These are phyloP conservation scores for Albizia julibrissin DNA, from an alignment of 306 rosid genomes.

Conservation along the genomic window DNA sequence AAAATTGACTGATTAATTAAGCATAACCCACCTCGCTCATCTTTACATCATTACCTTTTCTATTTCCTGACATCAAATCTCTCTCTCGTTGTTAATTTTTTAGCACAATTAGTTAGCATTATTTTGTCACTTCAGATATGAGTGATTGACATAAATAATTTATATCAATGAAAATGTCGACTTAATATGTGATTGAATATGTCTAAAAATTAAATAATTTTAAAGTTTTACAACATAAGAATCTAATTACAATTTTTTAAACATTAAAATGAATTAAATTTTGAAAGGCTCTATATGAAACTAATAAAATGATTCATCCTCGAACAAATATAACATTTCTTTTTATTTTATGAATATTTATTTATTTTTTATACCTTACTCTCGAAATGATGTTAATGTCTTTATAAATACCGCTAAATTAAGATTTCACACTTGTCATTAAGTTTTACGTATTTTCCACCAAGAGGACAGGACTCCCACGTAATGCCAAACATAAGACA, in stretches of 20 bases:
- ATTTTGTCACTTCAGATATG: not conserved
- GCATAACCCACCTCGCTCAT: not conserved
- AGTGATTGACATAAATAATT: not conserved
- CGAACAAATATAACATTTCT: too few species aligned
- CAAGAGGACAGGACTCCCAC: not conserved
- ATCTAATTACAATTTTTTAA: not conserved
- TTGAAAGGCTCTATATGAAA: not conserved
- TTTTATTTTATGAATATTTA: too few species aligned
- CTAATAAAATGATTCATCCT: too few species aligned
- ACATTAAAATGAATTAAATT: too few species aligned
- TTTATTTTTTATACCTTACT: not conserved
- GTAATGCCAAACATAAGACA: not conserved
- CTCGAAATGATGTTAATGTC: not conserved
- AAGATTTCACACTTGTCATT: not conserved
- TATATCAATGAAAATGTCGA: not conserved
- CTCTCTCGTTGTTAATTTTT: not conserved
- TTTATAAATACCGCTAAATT: not conserved
- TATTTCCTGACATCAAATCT: not conserved
- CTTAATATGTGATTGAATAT: not conserved
- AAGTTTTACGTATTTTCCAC: not conserved
- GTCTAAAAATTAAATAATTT: not conserved
- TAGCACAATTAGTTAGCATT: not conserved
- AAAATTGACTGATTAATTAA: conserved; percentile 6
- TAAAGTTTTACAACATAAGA: not conserved
- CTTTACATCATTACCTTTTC: conserved; percentile 2